Percentiles rank a stretch among this genome's conserved stretches.
phyloP scores from a whole-genome alignment of 2,329 filamentous ascomycete species.

The Trichoderma afroharzianum region DNA sequence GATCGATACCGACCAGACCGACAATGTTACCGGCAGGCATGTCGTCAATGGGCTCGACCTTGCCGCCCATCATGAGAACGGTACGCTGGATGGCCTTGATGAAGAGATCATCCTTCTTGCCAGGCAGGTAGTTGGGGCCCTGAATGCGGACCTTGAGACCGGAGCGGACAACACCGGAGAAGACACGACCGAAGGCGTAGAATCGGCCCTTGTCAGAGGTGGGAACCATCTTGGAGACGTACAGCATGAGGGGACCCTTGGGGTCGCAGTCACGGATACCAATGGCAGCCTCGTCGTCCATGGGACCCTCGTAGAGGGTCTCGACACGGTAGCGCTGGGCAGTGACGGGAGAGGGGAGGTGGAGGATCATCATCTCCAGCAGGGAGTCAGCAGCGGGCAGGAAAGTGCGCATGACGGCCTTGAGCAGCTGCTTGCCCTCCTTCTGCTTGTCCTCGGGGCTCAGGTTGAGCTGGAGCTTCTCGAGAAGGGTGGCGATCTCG shows the following conservation, averaged over 20 bases:
- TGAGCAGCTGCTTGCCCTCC: conserved; percentile 96
- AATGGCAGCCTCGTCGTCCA: conserved; percentile 87
- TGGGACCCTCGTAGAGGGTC: conserved; percentile 97
- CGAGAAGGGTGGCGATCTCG: conserved; percentile 74
- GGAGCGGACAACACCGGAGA: conserved; percentile 95
- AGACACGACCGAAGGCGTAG: conserved; percentile 99
- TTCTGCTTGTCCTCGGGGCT: conserved; percentile 79
- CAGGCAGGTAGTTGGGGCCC: conserved; percentile 96
- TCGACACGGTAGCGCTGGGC: conserved; percentile 98
- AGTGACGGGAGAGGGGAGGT: conserved; percentile 91
- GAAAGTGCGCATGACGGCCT: conserved; percentile 98
- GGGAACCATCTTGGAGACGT: conserved; percentile 99
- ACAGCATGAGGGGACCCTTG: conserved; percentile 98
- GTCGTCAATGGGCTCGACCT: conserved; percentile 98
- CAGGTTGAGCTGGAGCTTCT: conserved; percentile 96
- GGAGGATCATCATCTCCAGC: conserved; percentile 99
- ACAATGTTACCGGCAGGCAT: conserved; percentile 99
- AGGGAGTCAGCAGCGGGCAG: conserved; percentile 96
- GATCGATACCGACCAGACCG: conserved; percentile 97
- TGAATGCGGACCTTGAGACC: conserved; percentile 99
- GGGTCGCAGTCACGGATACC: conserved; percentile 98
- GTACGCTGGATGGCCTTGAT: conserved; percentile 99
- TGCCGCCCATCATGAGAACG: conserved; percentile 99
- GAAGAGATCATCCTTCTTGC: conserved; percentile 98
- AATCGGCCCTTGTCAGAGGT: conserved; percentile 99